These are phyloP conservation scores for Clathrus columnatus DNA, from an alignment of 768 basidiomycete species.

Conservation along the genomic window DNA sequence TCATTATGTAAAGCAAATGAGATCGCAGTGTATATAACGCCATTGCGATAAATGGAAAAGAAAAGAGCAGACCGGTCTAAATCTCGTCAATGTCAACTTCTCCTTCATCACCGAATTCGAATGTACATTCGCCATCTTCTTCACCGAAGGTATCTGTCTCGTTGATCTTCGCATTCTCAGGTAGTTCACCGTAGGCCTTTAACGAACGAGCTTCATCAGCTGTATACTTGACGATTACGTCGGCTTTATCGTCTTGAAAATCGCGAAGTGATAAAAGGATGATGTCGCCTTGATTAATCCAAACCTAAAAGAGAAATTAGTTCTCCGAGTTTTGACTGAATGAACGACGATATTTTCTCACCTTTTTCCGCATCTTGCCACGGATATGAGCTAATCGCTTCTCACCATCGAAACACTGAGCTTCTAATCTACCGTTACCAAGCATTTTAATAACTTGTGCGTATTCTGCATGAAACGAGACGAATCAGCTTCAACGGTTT, in stretches of 20 bases:
- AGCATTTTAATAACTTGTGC: slow-evolving; percentile 98
- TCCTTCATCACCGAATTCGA: slow-evolving; percentile 84
- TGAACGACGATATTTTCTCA: not conserved
- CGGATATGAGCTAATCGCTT: slow-evolving; percentile 96
- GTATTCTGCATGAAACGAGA: slow-evolving; percentile 49
- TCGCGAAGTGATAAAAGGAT: slow-evolving; percentile 91
- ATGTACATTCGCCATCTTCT: slow-evolving; percentile 81
- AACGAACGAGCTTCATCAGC: slow-evolving; percentile 88
- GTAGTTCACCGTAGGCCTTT: slow-evolving; percentile 97
- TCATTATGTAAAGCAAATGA: too few species aligned
- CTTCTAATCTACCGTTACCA: slow-evolving; percentile 94
- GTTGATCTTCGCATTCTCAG: slow-evolving; percentile 93
- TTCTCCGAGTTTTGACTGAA: not conserved
- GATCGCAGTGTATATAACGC: too few species aligned
- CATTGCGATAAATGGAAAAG: not conserved
- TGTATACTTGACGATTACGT: slow-evolving; percentile 98
- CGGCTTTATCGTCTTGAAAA: slow-evolving; percentile 98
- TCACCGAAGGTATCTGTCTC: slow-evolving; percentile 92
- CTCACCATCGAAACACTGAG: slow-evolving; percentile 96
- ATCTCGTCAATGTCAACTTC: slow-evolving; percentile 90
- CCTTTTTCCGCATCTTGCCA: slow-evolving; percentile 97
- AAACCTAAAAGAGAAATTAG: slow-evolving; percentile 53
- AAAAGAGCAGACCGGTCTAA: slow-evolving; percentile 30
- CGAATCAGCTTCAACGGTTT: not conserved
- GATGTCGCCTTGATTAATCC: slow-evolving; percentile 99